phyloP scores from a whole-genome alignment of 1,284 basidiomycete genomes.

The Takashimella tepidaria region DNA sequence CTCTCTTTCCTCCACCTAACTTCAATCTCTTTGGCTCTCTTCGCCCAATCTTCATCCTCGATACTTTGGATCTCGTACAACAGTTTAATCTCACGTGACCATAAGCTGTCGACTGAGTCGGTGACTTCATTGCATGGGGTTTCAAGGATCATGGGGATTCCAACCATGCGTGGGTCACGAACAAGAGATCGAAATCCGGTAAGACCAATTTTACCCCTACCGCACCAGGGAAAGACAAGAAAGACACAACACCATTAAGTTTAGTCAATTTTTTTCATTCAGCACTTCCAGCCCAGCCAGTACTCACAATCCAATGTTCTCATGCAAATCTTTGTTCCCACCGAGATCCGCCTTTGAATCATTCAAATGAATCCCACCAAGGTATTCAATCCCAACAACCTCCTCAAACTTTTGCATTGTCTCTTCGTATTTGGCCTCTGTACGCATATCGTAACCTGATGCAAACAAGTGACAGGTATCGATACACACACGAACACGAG shows the following conservation, averaged over 20 bases:
- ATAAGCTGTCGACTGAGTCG: conserved; percentile 50
- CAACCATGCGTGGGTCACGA: conserved; percentile 61
- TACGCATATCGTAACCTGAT: conserved; percentile 75
- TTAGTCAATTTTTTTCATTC: no score
- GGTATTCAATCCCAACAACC: conserved; percentile 64
- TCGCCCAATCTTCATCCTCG: conserved; percentile 36
- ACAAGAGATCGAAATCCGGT: conserved; percentile 62
- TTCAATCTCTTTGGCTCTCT: conserved; percentile 31
- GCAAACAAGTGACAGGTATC: conserved; percentile 85
- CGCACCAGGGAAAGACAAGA: neutral
- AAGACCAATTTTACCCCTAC: conserved; percentile 64
- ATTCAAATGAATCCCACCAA: conserved; percentile 78
- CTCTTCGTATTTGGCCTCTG: conserved; percentile 44
- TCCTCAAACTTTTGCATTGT: conserved; percentile 59
- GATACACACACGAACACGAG: conserved; percentile 71
- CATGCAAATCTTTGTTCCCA: conserved; percentile 70
- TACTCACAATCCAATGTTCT: conserved; percentile 73
- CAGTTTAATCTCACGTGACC: conserved; percentile 63
- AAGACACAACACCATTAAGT: no score
- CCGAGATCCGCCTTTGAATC: conserved; percentile 66
- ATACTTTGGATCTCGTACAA: conserved; percentile 45
- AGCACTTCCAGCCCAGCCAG: neutral
- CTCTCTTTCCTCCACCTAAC: conserved; percentile 34
- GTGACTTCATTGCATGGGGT: conserved; percentile 56
- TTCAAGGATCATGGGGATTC: conserved; percentile 75